A percentile compares a stretch with the other conserved stretches of the same genome.
Evolutionary conservation across 2,329 filamentous ascomycete species (phyloP).

Genomic region (Cercospora sojina): DNA sequence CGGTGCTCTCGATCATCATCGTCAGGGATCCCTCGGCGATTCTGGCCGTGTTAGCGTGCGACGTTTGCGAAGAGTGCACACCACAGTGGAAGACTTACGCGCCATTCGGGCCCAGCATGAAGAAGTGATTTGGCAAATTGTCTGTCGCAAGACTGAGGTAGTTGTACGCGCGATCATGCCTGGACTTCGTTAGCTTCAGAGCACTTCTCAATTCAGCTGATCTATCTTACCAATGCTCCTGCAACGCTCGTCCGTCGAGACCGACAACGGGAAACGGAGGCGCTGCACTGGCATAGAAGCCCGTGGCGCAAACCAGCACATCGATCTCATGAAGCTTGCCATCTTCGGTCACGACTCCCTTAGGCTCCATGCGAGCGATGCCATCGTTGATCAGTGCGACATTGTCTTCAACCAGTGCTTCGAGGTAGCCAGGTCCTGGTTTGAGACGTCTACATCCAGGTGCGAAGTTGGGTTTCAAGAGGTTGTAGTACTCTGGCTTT

Average conservation of each 20-base stretch:
- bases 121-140: conserved; percentile 37
- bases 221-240: conserved; percentile 37
- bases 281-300: conserved; percentile 39
- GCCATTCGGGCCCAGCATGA: conserved; percentile 29
- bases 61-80: neutral
- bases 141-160: conserved; percentile 32
- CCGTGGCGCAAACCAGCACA: conserved; percentile 37
- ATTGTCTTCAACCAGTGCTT: conserved; percentile 50
- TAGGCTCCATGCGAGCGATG: conserved; percentile 41
- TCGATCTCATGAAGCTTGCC: conserved; percentile 39
- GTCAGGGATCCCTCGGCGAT: conserved; percentile 27
- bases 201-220: neutral
- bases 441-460: conserved; percentile 51
- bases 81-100: neutral
- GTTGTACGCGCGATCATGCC: conserved; percentile 39
- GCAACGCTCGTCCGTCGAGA: conserved; percentile 31
- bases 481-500: conserved; percentile 44
- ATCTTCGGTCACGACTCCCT: conserved; percentile 45
- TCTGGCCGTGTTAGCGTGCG: neutral
- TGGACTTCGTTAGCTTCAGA: neutral
- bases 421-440: conserved; percentile 53
- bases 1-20: conserved; percentile 25
- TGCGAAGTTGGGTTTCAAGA: conserved; percentile 45
- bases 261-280: conserved; percentile 34
- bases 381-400: conserved; percentile 46